Conservation (phyloP, 352 stramenopile genomes). For the Globisporangium splendens region DNA sequence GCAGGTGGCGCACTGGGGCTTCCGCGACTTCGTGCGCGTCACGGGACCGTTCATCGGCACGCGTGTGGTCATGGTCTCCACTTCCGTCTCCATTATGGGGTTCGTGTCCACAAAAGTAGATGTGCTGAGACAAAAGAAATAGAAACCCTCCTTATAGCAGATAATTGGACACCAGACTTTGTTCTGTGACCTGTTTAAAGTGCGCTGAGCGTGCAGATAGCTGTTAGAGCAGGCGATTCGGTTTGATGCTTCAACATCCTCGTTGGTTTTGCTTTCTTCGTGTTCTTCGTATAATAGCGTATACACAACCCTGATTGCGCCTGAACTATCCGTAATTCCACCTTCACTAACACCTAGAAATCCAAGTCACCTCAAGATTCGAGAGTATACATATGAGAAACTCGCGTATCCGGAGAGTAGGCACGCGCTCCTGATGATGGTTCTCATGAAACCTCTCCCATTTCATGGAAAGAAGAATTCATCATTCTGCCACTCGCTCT, state of each 20-base stretch:
- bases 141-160: not conserved
- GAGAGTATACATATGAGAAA: not conserved
- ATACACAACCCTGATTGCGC: not conserved
- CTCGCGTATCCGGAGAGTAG: not conserved
- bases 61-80: slow-evolving; percentile 64
- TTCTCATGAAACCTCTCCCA: too few relatives aligned
- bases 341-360: not conserved
- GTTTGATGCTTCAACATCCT: not conserved
- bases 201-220: too few relatives aligned
- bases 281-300: not conserved
- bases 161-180: too few relatives aligned
- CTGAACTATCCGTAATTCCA: not conserved
- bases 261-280: too few relatives aligned
- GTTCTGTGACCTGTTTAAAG: too few relatives aligned
- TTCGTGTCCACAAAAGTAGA: slow-evolving; percentile 67
- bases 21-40: slow-evolving; percentile 65
- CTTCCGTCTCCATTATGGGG: slow-evolving; percentile 61
- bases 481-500: not conserved
- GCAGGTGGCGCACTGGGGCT: slow-evolving; percentile 65
- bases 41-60: slow-evolving; percentile 50
- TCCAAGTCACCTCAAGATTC: too few relatives aligned
- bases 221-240: too few relatives aligned
- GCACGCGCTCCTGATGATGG: too few relatives aligned
- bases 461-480: not conserved
- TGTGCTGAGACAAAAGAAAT: slow-evolving; percentile 15